A percentile compares a stretch with the other conserved stretches of the same genome.
Conservation (phyloP, 225 moss, liverwort and hornwort species). For the Neckera pumila region DNA sequence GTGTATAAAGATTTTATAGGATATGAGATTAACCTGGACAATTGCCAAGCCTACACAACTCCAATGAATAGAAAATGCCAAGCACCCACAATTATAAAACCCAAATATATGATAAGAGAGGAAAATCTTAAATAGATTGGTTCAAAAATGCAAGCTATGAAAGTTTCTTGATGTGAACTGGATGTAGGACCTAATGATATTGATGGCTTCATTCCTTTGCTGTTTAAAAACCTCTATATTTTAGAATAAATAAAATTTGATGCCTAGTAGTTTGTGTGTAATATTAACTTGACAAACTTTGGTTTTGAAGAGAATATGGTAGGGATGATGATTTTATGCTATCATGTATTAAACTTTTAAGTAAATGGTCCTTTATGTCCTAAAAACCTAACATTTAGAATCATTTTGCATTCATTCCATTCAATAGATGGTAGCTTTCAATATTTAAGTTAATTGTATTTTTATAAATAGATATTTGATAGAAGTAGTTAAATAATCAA, state of each 20-base stretch:
- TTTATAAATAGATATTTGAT: background rate
- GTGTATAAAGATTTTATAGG: fast-evolving
- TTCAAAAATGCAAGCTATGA: background rate
- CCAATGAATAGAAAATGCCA: fast-evolving
- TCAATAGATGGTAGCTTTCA: background rate
- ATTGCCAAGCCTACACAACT: background rate
- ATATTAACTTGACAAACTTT: background rate
- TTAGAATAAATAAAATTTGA: background rate
- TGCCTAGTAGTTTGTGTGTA: background rate
- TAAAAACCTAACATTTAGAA: background rate
- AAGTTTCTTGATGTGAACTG: fast-evolving
- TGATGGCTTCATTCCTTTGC: background rate
- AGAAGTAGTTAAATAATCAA: background rate
- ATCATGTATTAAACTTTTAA: background rate
- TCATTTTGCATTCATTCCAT: background rate
- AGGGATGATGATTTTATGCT: background rate
- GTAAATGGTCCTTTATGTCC: background rate
- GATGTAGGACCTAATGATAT: background rate
- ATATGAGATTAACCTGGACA: background rate
- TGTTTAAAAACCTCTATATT: background rate
- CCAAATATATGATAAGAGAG: fast-evolving
- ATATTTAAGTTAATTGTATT: background rate
- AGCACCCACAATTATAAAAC: fast-evolving
- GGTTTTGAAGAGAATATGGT: fast-evolving
- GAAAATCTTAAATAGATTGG: background rate